Percentiles rank a stretch among this genome's conserved stretches.
Evolutionary conservation across 805 yeast species (phyloP).

Genomic region (Metschnikowia koreensis): DNA sequence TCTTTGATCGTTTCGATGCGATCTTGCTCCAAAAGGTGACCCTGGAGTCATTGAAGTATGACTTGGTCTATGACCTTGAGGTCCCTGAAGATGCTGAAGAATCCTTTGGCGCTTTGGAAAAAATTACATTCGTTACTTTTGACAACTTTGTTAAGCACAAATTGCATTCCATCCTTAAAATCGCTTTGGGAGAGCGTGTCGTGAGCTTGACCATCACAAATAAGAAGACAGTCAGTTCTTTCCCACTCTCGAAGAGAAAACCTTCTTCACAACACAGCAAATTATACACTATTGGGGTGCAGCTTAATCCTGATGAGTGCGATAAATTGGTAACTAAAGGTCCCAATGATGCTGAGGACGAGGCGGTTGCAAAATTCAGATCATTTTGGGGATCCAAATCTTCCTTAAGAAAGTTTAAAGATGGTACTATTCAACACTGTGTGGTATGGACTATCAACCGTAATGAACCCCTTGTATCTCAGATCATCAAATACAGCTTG

Average conservation of each 20-base stretch:
- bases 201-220: conserved; percentile 34
- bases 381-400: conserved; percentile 88
- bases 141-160: conserved; percentile 65
- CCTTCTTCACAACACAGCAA: conserved; percentile 35
- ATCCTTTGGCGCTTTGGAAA: conserved; percentile 66
- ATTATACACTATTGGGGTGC: conserved; percentile 55
- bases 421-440: conserved; percentile 86
- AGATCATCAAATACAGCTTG: conserved; percentile 63
- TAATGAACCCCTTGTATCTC: conserved; percentile 59
- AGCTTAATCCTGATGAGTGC: conserved; percentile 66
- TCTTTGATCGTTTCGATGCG: conserved; percentile 77
- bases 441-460: conserved; percentile 74
- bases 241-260: conserved; percentile 53
- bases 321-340: conserved; percentile 87
- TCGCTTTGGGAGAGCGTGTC: conserved; percentile 55
- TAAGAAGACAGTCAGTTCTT: conserved; percentile 24
- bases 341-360: conserved; percentile 57
- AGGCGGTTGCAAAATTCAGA: conserved; percentile 60
- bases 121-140: conserved; percentile 65
- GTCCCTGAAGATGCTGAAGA: conserved; percentile 39
- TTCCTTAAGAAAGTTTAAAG: conserved; percentile 86
- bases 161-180: conserved; percentile 54
- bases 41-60: conserved; percentile 59
- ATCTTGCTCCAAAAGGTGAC: conserved; percentile 66
- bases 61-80: conserved; percentile 56